Percentiles rank a stretch among this genome's conserved stretches.
Conservation (phyloP, 306 rosid genomes). For the Acacia acuminata region DNA sequence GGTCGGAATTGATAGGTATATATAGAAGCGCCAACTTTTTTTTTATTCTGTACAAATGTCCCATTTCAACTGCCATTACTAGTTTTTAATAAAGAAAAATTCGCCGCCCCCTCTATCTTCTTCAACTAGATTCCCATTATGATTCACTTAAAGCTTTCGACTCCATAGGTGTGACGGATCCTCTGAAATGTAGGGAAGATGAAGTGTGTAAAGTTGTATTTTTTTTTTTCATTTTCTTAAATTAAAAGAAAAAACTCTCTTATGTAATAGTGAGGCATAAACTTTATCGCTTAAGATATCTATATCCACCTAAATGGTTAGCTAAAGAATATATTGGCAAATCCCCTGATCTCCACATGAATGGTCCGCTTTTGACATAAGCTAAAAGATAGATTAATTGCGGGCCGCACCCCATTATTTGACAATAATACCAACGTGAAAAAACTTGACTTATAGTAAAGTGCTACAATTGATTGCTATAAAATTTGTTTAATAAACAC, state of each 20-base stretch:
- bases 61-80: conserved; percentile 5
- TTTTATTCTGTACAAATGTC: neutral
- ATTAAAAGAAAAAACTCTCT: neutral
- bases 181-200: neutral
- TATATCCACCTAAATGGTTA: neutral
- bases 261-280: neutral
- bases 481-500: neutral
- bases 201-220: neutral
- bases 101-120: conserved; percentile 16
- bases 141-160: neutral
- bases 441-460: neutral
- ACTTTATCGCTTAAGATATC: neutral
- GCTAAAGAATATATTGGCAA: neutral
- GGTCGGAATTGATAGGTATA: conserved; percentile 9
- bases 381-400: neutral
- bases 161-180: neutral
- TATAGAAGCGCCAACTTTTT: neutral
- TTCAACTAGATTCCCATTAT: neutral
- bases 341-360: neutral
- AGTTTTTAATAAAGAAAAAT: conserved; percentile 12
- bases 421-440: neutral
- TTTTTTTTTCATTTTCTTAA: neutral
- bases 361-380: neutral
- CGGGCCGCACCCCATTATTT: neutral
- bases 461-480: neutral